Evolutionary conservation across 768 basidiomycete genomes (phyloP).

Genomic region (Leucocoprinus sp.): DNA sequence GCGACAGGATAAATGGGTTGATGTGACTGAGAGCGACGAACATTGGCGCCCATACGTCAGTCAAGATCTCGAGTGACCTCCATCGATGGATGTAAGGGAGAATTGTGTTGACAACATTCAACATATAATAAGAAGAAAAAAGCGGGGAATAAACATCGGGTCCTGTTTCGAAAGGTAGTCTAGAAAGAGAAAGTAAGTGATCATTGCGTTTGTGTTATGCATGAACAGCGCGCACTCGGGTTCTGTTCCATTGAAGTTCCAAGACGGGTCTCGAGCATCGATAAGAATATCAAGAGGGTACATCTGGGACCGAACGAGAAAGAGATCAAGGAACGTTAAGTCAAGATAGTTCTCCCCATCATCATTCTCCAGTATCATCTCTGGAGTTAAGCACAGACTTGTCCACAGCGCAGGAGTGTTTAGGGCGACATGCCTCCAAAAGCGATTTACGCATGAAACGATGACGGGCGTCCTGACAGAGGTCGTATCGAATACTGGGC

Average conservation of each 20-base stretch:
- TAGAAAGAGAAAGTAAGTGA: slow-evolving; percentile 13
- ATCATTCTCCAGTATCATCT: slow-evolving; percentile 21
- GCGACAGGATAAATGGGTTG: slow-evolving; percentile 25
- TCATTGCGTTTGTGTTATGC: not conserved
- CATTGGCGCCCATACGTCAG: slow-evolving; percentile 55
- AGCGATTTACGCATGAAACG: slow-evolving; percentile 39
- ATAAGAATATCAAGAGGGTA: slow-evolving; percentile 48
- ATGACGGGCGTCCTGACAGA: slow-evolving; percentile 36
- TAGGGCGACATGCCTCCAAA: slow-evolving; percentile 45
- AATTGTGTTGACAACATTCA: slow-evolving; percentile 35
- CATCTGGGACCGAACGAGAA: slow-evolving; percentile 38
- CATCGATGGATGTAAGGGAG: slow-evolving; percentile 44
- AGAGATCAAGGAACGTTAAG: slow-evolving; percentile 29
- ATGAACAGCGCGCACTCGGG: slow-evolving; percentile 28
- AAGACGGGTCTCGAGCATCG: slow-evolving; percentile 49
- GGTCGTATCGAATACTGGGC: slow-evolving; percentile 28
- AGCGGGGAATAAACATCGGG: slow-evolving; percentile 23
- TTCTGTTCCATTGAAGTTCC: slow-evolving; percentile 41
- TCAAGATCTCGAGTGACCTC: slow-evolving; percentile 44
- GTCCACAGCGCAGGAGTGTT: slow-evolving; percentile 47
- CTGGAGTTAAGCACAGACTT: slow-evolving; percentile 40
- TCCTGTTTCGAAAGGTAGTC: slow-evolving; percentile 21
- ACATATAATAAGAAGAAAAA: slow-evolving; percentile 39
- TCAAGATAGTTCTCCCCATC: slow-evolving; percentile 18
- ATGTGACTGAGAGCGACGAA: slow-evolving; percentile 39